Evolutionary conservation across 352 stramenopile species (phyloP), one percentile per base, ranked within the genome.

Genomic region (Globisporangium orthogonon): DNA sequence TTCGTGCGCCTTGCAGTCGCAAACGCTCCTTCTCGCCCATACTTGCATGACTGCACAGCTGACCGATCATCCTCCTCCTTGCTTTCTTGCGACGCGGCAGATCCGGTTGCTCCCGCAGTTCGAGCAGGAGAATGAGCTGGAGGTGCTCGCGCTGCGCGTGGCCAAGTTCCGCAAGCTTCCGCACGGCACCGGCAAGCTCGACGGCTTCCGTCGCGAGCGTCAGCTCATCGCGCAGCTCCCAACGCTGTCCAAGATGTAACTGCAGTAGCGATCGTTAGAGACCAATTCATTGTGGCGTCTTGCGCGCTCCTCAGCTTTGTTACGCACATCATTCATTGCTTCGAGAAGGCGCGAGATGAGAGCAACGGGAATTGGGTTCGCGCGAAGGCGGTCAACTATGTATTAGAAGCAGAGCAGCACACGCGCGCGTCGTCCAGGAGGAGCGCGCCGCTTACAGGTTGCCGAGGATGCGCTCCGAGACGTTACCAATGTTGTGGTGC

Each of bases 401-500:
- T 17, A 41, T 41, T 41, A 41, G 37, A 10, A 41, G 37, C 37
- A 41, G 37, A 41, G 37, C 10, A 13, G 37, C 37, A 13, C 37
- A 15, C 37, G 37, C 10, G 11, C 11, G 37, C 35, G 23, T 23
- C 23, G 23, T 23, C 23, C 23, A 23, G 10, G 35, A 11, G 35
- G 35, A 5, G 43, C 43, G n/a, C 17, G 29, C 14, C 2, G 11
- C 28, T 87, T 91, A 92, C 58, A 94, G 70, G 74, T 99, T 96
- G 67, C 96, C 94, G 48, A 86, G 87, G 39, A 94, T 95, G 60
- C 96, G 91, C 60, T 97, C 92, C 59, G 78, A 77, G 37, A 98
- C 83, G 76, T 98, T 92, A 54, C 94, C 96, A 70, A 99, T 98
- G 80, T 85, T 96, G 78, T 98, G 97, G 78, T 99, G 97, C 40